phyloP scores from a whole-genome alignment of 495 filamentous ascomycete species.

The Cairneyella variabilis region DNA sequence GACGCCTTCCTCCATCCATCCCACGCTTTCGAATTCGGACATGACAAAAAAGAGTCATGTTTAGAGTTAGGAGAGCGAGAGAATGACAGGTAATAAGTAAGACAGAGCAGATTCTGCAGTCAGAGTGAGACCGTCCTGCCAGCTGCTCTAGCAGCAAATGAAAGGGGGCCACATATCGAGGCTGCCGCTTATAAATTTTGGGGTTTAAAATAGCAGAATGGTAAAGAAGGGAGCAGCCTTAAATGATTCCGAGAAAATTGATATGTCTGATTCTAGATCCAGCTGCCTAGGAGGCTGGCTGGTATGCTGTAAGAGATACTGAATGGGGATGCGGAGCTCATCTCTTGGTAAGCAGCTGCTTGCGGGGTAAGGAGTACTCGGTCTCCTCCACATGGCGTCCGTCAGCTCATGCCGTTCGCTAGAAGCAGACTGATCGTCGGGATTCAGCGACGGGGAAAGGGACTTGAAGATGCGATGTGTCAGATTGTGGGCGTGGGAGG shows the following conservation, averaged over 20 bases:
- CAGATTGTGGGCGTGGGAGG: not conserved
- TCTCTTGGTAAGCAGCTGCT: not conserved
- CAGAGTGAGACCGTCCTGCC: slow-evolving; percentile 5
- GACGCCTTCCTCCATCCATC: no score
- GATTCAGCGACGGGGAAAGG: not conserved
- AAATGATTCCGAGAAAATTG: not conserved
- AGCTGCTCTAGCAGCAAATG: slow-evolving; percentile 3
- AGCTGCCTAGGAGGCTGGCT: not conserved
- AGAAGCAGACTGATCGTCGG: slow-evolving; percentile 1
- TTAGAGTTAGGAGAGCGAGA: not conserved
- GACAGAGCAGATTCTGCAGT: not conserved
- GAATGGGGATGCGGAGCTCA: no score
- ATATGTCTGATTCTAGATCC: not conserved
- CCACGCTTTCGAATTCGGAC: no score
- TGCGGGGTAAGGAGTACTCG: not conserved
- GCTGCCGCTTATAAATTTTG: not conserved
- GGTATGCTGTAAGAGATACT: not conserved
- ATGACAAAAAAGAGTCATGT: no score
- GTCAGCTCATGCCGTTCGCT: not conserved
- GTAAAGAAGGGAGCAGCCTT: not conserved
- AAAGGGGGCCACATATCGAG: slow-evolving; percentile 6
- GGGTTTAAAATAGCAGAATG: not conserved
- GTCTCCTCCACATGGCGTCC: no score
- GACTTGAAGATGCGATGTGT: slow-evolving; percentile 4
- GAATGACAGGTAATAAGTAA: slow-evolving; percentile 9